phyloP scores from a whole-genome alignment of 768 basidiomycete species.

The Austroboletus eburneus region DNA sequence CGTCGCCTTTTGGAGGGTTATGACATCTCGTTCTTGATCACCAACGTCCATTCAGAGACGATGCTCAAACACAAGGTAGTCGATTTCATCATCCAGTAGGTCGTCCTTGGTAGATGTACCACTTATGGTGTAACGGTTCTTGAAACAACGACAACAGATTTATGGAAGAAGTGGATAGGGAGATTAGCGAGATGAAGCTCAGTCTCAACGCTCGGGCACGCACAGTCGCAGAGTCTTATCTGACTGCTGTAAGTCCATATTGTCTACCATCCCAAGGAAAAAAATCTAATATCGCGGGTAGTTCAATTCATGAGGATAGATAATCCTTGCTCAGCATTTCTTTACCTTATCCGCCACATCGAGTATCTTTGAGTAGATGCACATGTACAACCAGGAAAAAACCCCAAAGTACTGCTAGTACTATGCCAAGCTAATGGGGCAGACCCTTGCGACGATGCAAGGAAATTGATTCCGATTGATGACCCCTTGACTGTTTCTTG shows the following conservation, averaged over 20 bases:
- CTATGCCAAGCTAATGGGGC: slow-evolving; percentile 7
- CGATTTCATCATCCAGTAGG: slow-evolving; percentile 98
- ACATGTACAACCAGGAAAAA: slow-evolving; percentile 12
- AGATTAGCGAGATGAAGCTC: slow-evolving; percentile 99
- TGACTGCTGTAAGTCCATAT: slow-evolving; percentile 69
- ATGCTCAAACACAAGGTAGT: slow-evolving; percentile 99
- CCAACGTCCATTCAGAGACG: slow-evolving; percentile 93
- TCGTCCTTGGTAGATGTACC: slow-evolving; percentile 15
- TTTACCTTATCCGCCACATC: slow-evolving; percentile 13
- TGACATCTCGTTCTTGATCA: slow-evolving; percentile 97
- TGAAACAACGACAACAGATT: slow-evolving; percentile 64
- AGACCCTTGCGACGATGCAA: not conserved
- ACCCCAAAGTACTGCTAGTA: slow-evolving; percentile 15
- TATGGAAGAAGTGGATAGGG: slow-evolving; percentile 99
- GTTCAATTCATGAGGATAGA: slow-evolving; percentile 24
- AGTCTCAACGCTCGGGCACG: slow-evolving; percentile 94
- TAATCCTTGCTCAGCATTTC: not conserved
- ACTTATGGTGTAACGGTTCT: not conserved
- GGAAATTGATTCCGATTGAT: slow-evolving; percentile 5
- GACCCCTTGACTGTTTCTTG: slow-evolving; percentile 4
- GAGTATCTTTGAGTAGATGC: slow-evolving; percentile 16
- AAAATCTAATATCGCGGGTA: slow-evolving; percentile 8
- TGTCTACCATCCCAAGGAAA: not conserved
- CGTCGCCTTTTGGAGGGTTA: slow-evolving; percentile 79
- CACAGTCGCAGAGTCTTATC: slow-evolving; percentile 95